These are phyloP conservation scores for Russula brevipes DNA, from an alignment of 768 basidiomycete species.

Conservation along the genomic window DNA sequence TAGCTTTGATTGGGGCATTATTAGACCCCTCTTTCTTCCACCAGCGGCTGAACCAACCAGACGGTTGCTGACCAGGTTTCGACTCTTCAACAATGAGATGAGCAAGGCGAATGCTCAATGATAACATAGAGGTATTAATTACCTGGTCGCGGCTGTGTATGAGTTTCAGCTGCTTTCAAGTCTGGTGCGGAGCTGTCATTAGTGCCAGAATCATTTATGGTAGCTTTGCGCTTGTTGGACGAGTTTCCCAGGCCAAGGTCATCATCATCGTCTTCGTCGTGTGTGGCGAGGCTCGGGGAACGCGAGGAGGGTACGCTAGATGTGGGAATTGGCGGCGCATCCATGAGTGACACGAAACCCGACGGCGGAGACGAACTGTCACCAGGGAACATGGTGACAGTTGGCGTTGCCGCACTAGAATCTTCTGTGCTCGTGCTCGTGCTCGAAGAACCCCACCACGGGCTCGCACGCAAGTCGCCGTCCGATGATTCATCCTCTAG, in stretches of 20 bases:
- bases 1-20: constrained; percentile 80
- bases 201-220: constrained; percentile 30
- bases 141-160: constrained; percentile 34
- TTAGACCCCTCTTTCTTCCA: constrained; percentile 65
- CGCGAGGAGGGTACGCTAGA: constrained; percentile 21
- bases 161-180: constrained; percentile 12
- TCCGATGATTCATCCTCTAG: background rate
- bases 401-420: constrained; percentile 52
- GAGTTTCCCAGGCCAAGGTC: constrained; percentile 90
- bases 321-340: constrained; percentile 42
- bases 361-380: constrained; percentile 30
- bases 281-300: constrained; percentile 21
- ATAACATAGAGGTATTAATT: constrained; percentile 20
- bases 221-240: constrained; percentile 37
- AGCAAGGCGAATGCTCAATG: background rate
- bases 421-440: constrained; percentile 33
- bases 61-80: constrained; percentile 30
- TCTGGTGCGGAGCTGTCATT: constrained; percentile 27
- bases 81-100: constrained; percentile 3
- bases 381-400: constrained; percentile 58
- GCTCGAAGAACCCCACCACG: constrained; percentile 60
- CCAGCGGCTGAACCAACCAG: constrained; percentile 78
- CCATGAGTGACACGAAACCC: constrained; percentile 81
- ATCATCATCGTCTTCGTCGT: constrained; percentile 65
- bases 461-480: constrained; percentile 2